Evolutionary conservation across 2,329 filamentous ascomycete species (phyloP).

Genomic region (Neonectria hederae): DNA sequence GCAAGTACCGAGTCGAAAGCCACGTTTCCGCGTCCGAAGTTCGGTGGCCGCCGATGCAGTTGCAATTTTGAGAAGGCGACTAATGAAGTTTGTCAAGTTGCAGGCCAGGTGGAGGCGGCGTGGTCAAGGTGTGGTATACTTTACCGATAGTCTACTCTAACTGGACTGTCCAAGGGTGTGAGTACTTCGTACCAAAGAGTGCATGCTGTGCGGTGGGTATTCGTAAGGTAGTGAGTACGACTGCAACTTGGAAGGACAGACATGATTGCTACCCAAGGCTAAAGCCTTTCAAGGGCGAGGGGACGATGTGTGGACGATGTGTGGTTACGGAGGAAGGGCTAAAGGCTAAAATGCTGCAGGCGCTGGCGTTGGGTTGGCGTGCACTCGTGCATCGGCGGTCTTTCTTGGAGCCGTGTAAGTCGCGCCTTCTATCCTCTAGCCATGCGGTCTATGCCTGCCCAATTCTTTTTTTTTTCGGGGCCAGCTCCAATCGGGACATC

Average conservation of each 20-base stretch:
- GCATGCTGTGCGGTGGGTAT: conserved; percentile 5
- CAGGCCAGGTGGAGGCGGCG: conserved; percentile 14
- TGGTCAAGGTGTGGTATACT: conserved; percentile 11
- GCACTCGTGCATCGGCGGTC: not conserved
- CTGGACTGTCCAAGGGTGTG: conserved; percentile 9
- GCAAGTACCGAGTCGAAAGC: conserved; percentile 2
- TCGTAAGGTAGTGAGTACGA: not conserved
- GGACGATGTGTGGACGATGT: not conserved
- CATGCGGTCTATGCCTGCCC: not conserved
- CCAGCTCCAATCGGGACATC: conserved; percentile 19
- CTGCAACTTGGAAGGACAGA: too few relatives aligned
- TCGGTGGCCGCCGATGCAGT: conserved; percentile 4
- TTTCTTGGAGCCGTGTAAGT: conserved; percentile 14
- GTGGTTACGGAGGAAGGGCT: conserved; percentile 3
- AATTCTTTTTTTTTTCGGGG: conserved; percentile 4
- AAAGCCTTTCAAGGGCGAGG: not conserved
- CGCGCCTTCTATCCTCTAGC: conserved; percentile 14
- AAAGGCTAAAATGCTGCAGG: conserved; percentile 14
- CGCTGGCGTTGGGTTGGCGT: conserved; percentile 5
- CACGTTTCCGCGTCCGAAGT: conserved; percentile 14
- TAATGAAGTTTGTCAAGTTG: conserved; percentile 17
- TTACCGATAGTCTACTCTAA: not conserved
- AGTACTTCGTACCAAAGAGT: conserved; percentile 1
- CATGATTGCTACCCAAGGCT: not conserved
- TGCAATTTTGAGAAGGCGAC: conserved; percentile 23